Evolutionary conservation across 805 yeast species (phyloP), one percentile per base, ranked within the genome.

Genomic region (Metschnikowia hibisci): DNA sequence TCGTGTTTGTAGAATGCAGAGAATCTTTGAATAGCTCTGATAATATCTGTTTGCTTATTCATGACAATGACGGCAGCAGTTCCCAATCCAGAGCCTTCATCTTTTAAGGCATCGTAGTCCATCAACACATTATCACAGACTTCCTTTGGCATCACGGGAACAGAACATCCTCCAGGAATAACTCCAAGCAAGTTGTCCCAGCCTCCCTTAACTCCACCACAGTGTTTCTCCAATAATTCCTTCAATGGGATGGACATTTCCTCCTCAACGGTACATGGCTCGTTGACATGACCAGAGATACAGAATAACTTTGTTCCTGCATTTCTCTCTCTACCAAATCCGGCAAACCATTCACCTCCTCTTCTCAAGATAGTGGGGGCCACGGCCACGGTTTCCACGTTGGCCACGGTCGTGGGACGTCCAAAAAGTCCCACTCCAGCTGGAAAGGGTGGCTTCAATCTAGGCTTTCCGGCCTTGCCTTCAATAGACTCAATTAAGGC

Each of bases 391-490:
- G 95, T 87, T 70, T 87, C 96, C 47, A 87, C 96, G 61, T 87
- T 87, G 50, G 95, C 84, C 46, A 87, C 96, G 34, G 96, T 87
- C 26, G 90, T 80, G 52, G 96, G 96, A 65, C 96, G 79, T 58
- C 96, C 96, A 55, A 84, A 87, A 43, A 87, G 73, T 57, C 96
- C 96, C 46, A 87, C 91, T 58, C 95, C 96, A 28, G 95, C 96
- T 28, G 96, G 96, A 78, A 87, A 87, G 51, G 96, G 96, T 29
- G 96, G 96, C 80, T 87, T 87, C 64, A 87, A 77, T 68, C 96
- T 81, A 54, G 96, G 96, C 69, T 87, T 87, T 53, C 96, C 96
- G 45, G 93, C 95, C 67, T 87, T 87, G 56, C 96, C 96, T 70
- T 87, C 96, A 42, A 87, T 72, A 3, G 90, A 82, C 71, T 87